A percentile compares a stretch with the other conserved stretches of the same genome.
These are phyloP conservation scores for Pythium guiyangense DNA, from an alignment of 352 stramenopile species.

Conservation along the genomic window DNA sequence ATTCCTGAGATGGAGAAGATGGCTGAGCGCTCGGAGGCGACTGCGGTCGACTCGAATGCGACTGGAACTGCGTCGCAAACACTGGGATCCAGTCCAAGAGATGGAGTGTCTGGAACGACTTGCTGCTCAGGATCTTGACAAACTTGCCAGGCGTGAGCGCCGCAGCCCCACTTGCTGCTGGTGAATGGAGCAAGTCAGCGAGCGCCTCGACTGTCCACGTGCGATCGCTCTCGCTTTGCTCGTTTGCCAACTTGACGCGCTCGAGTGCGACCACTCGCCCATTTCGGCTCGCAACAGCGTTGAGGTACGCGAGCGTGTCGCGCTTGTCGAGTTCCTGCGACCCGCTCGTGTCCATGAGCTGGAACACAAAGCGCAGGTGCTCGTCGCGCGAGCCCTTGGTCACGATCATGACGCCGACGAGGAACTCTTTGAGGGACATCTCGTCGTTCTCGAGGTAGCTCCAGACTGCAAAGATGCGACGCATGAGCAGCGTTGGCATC, in stretches of 20 bases:
- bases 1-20: background rate
- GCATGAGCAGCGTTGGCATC: slow-evolving; percentile 26
- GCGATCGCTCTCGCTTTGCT: background rate
- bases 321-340: slow-evolving; percentile 17
- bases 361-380: slow-evolving; percentile 37
- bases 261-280: slow-evolving; percentile 19
- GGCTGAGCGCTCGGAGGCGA: background rate
- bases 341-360: slow-evolving; percentile 22
- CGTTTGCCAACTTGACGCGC: background rate
- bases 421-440: slow-evolving; percentile 31
- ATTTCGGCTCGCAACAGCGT: background rate
- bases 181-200: slow-evolving; percentile 14
- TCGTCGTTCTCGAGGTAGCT: slow-evolving; percentile 17
- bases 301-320: slow-evolving; percentile 24
- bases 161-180: background rate
- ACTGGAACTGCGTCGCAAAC: slow-evolving; percentile 22
- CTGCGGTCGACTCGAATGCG: background rate
- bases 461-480: slow-evolving; percentile 35
- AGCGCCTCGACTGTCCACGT: slow-evolving; percentile 18
- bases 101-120: slow-evolving; percentile 12
- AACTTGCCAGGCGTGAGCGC: slow-evolving; percentile 18
- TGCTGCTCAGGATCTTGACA: slow-evolving; percentile 16
- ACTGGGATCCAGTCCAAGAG: slow-evolving; percentile 36
- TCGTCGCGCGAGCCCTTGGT: slow-evolving; percentile 36
- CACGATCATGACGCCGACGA: slow-evolving; percentile 22